Base-by-base conservation (phyloP, 148 eudicot genomes). In the Silene conica region DNA sequence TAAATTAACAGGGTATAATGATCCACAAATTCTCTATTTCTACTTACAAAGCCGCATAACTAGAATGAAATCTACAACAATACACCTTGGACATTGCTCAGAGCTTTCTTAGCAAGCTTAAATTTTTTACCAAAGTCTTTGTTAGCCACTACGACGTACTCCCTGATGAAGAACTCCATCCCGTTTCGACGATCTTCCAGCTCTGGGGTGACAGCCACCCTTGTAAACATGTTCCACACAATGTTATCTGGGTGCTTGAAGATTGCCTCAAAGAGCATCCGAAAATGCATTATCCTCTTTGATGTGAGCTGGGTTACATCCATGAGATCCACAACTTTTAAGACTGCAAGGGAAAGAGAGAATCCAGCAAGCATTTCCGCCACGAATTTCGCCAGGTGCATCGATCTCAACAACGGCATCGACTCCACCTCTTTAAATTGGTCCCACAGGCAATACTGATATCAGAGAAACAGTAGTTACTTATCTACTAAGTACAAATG, bases 381-480 rank as follows among this genome's bases (percentile, higher is more conserved):
- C 5, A 81, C 81, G 73, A 95, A 90, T 77, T 89, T 86, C 0
- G 98, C 80, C 38, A 95, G 88, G 77, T 92, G 90, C 88, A 85
- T 88, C 4, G 92, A 95, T 83, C 96, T 87, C 72, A 80, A 74
- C 79, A 90, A 73, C 12, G 86, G 72, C 93, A 92, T 95, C 3
- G 93, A 82, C 76, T 95, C 98, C 74, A 95, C 64, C 73, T 89
- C 93, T 76, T 90, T 90, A 80, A 83, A 95, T 64, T 92, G 96
- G 74, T 95, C 98, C 97, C 97, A 95, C 20, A 95, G 63, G 77
- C 98, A 95, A 78, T 83, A 92, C 98, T 92, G 90, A 72, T 59
- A 52, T 38, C 46, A n/a, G n/a, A 63, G 4, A 11, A 43, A 22
- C 14, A 23, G 31, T 43, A 41, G 45, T 9, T 64, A 64, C 68